Evolutionary conservation across 2,329 filamentous ascomycete species (phyloP), one percentile per base, ranked within the genome.

Genomic region (Aureobasidium leucospermi): DNA sequence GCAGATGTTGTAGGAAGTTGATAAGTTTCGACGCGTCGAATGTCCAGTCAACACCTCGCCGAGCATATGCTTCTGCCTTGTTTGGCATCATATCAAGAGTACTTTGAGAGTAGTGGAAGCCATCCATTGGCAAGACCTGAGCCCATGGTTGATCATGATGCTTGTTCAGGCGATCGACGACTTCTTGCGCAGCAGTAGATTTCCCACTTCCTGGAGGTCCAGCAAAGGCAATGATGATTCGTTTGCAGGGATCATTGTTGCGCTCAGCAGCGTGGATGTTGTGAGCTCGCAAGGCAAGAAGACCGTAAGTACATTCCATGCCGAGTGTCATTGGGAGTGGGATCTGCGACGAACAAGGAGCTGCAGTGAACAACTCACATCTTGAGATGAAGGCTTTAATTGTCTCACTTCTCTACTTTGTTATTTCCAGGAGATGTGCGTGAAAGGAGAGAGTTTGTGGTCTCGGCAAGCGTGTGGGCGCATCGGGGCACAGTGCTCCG

Each of bases 21-120:
- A 73, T 47, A 32, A 74, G 70, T 0, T 65, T 63, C 1, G 55
- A 28, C 0, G 68, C 67, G 46, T 75, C 68, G 45, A 74, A 75
- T 0, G 73, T 74, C 68, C 71, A 75, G 1, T 69, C 71, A 9
- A 71, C 71, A 2, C 73, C 73, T 32, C 73, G 70, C 10, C 72
- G 68, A 4, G 66, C 60, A 48, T 73, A 67, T 13, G 73, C 71
- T 55, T 73, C 69, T 39, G 64, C 64, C 3, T 67, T 61, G 41
- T 74, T 68, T 4, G 70, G 69, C 9, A 75, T 64, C 3, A 58
- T 56, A 47, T 73, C 69, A 7, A 75, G 63, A 15, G 61, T 61
- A 16, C 64, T 61, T 10, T 69, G 66, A 1, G 71, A 63, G 10
- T 69, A 63, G 61, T 75, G 73, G 56, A 74, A 75, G 13, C 73